phyloP scores from a whole-genome alignment of 176 grass and related monocot genomes.

The Bonia amplexicaulis region DNA sequence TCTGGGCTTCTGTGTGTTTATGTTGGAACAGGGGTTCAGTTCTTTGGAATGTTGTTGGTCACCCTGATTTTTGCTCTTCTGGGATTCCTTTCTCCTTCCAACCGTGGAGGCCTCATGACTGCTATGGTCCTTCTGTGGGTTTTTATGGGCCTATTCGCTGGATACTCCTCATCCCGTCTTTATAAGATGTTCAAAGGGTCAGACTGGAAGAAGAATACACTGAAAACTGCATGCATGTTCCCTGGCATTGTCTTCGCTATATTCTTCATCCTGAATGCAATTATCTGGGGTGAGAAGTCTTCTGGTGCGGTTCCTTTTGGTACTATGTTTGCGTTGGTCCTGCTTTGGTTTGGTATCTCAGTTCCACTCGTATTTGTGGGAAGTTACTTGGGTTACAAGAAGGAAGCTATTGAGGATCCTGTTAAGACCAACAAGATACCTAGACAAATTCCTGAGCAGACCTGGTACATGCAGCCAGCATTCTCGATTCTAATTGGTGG shows the following conservation, averaged over 20 bases:
- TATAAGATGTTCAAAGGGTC: neutral
- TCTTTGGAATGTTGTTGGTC: neutral
- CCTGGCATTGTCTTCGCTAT: neutral
- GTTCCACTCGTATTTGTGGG: neutral
- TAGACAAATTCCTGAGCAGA: neutral
- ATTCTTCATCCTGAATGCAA: neutral
- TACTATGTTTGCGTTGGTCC: neutral
- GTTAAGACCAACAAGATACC: neutral
- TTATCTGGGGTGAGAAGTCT: neutral
- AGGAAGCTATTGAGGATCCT: neutral
- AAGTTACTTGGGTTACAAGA: neutral
- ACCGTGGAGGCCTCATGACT: neutral
- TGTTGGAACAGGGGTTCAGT: neutral
- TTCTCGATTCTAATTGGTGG: neutral
- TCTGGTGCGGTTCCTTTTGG: neutral
- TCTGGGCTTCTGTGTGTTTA: neutral
- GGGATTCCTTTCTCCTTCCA: neutral
- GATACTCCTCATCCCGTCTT: neutral
- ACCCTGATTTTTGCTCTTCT: neutral
- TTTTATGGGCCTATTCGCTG: neutral
- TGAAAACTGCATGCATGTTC: neutral
- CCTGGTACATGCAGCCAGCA: neutral
- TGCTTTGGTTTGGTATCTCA: neutral
- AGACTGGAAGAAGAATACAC: neutral
- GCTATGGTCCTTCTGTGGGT: neutral